Conservation (phyloP, 805 yeast species). For the Lachancea thermotolerans region DNA sequence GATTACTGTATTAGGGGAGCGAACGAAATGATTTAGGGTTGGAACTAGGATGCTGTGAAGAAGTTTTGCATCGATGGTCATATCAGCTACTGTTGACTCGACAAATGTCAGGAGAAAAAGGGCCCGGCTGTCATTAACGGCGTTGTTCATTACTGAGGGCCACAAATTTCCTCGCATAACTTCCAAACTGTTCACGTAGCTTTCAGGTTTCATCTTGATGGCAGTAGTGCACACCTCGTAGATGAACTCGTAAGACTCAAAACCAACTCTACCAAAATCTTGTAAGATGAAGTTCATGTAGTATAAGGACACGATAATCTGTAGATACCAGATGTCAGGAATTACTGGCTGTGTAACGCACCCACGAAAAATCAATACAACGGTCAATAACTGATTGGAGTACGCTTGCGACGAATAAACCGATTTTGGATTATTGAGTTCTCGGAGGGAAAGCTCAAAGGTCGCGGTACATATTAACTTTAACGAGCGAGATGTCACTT, state of each 20-base stretch:
- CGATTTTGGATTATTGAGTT: slow-evolving; percentile 10
- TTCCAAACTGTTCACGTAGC: slow-evolving; percentile 4
- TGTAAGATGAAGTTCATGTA: slow-evolving; percentile 19
- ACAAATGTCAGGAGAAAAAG: slow-evolving; percentile 20
- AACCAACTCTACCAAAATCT: slow-evolving; percentile 24
- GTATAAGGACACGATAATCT: slow-evolving; percentile 15
- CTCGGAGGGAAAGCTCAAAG: slow-evolving; percentile 13
- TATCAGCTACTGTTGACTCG: slow-evolving; percentile 14
- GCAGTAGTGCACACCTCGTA: slow-evolving; percentile 16
- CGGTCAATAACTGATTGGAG: slow-evolving; percentile 17
- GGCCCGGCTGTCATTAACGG: slow-evolving; percentile 18
- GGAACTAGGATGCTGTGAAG: slow-evolving; percentile 11
- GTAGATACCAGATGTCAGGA: slow-evolving; percentile 10
- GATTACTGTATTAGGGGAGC: slow-evolving; percentile 10
- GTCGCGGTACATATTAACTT: slow-evolving; percentile 9
- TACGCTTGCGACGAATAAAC: slow-evolving; percentile 14
- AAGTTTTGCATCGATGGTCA: slow-evolving; percentile 1
- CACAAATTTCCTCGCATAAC: slow-evolving; percentile 14
- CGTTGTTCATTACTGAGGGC: slow-evolving; percentile 9
- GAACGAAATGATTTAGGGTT: slow-evolving; percentile 8
- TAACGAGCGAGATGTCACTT: slow-evolving; percentile 5
- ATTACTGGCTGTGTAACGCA: neutral
- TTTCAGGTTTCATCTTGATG: slow-evolving; percentile 1
- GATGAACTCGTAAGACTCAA: slow-evolving; percentile 23
- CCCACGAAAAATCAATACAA: slow-evolving; percentile 13